phyloP scores from a whole-genome alignment of 2,329 filamentous ascomycete genomes.

The Madurella fahalii region DNA sequence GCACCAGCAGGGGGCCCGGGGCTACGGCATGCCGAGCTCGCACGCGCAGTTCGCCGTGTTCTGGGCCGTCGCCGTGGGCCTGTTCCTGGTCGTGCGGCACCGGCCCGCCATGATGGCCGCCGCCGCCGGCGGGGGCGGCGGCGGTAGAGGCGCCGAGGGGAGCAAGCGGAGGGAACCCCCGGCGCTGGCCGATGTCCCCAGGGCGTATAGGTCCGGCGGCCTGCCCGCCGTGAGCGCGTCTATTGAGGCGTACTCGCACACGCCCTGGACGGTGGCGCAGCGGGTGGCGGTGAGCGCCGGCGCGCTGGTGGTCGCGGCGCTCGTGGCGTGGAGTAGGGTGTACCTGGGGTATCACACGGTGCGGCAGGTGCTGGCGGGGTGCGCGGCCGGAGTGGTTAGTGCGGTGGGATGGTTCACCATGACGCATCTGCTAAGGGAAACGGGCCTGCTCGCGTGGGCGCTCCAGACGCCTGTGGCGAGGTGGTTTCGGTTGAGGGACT shows the following conservation, averaged over 20 bases:
- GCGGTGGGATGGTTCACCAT: constrained; percentile 75
- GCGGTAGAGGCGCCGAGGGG: constrained; percentile 2
- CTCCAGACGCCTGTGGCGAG: constrained; percentile 62
- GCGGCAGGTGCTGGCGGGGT: constrained; percentile 81
- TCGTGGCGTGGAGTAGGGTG: constrained; percentile 76
- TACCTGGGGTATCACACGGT: constrained; percentile 92
- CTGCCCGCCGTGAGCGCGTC: constrained; percentile 6
- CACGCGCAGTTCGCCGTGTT: constrained; percentile 94
- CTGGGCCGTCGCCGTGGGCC: constrained; percentile 76
- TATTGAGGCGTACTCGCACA: constrained; percentile 37
- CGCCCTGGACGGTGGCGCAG: constrained; percentile 58
- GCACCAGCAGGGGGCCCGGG: constrained; percentile 58
- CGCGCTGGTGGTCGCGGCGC: constrained; percentile 57
- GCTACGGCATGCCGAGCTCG: constrained; percentile 94
- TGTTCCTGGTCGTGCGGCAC: constrained; percentile 84
- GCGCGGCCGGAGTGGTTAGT: constrained; percentile 63
- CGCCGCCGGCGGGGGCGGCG: constrained; percentile 1
- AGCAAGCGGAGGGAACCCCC: not conserved
- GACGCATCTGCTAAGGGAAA: constrained; percentile 61
- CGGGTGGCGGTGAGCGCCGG: constrained; percentile 52
- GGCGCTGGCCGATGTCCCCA: constrained; percentile 1
- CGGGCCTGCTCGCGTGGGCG: constrained; percentile 68
- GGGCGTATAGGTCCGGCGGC: constrained; percentile 11
- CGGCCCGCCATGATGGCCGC: constrained; percentile 43
- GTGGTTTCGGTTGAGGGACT: constrained; percentile 71